Base-by-base conservation (phyloP, 2,329 filamentous ascomycete species). In the Colletotrichum somersetense region DNA sequence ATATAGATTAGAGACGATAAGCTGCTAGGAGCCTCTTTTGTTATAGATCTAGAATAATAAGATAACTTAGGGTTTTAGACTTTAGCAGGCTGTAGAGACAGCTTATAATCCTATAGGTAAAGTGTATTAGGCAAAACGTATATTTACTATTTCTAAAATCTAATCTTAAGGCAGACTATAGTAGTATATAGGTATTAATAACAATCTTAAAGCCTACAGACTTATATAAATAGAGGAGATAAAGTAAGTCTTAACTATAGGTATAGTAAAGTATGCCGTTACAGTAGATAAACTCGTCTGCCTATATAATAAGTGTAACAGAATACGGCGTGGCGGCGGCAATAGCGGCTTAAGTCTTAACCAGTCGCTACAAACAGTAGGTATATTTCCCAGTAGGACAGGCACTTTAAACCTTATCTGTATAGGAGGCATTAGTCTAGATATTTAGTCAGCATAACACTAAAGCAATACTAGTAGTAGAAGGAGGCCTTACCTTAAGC, bases 211-310 rank as follows among this genome's bases (percentile, higher is more conserved):
- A 75, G 30, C 77, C 77, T 3, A 81, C 82, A 0, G 85, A 84
- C 11, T 78, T 77, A 75, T 89, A 87, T 23, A 93, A 80, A 71
- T 92, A 83, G 61, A 92, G 82, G 38, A 93, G 79, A 3, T 88
- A 87, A 33, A 95, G 83, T 58, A 78, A 76, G 71, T 77, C 62
- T 44, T 76, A 70, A 52, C 85, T 84, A 50, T 85, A 77, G 18
- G 88, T 85, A 77, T 94, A 92, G 75, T 91, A 93, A 20, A 95
- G 81, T 12, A 89, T 84, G 6, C 92, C 91, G 67, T 89, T 85
- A n/a, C 84, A 83, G 77, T 92, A 94, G 2, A 90, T 79, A 79
- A 91, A 93, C 3, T 85, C 83, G 33, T 89, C 86, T 4, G 87
- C 91, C 63, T 89, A 83, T 3, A 87, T 91, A 40, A 94, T 77